Conservation (phyloP, 2,329 filamentous ascomycete species). For the Raffaelea arxii region DNA sequence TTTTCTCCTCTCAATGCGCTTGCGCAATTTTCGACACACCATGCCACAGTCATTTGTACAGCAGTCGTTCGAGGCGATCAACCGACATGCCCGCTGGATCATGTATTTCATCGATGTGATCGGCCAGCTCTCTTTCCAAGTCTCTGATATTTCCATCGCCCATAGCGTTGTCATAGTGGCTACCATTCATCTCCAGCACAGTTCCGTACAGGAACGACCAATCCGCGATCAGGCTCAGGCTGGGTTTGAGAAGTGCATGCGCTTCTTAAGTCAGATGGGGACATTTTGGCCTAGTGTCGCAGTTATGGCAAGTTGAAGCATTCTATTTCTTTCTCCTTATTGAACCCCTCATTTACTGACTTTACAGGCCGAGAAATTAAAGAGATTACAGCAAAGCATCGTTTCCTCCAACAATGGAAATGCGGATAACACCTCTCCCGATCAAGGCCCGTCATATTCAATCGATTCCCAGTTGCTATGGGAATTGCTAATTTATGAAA, state of each 20-base stretch:
- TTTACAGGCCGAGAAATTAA: background rate
- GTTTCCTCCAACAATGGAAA: background rate
- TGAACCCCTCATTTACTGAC: too few species aligned
- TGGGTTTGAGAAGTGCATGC: background rate
- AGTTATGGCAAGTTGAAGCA: too few species aligned
- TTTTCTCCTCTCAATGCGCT: background rate
- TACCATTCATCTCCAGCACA: background rate
- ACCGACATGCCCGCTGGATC: background rate
- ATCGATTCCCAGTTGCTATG: background rate
- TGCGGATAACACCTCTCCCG: background rate
- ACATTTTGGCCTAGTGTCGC: background rate
- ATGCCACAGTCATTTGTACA: background rate
- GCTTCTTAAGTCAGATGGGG: background rate
- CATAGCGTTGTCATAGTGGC: background rate
- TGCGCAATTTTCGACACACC: background rate
- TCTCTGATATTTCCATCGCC: background rate
- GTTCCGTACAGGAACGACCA: background rate
- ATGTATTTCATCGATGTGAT: background rate
- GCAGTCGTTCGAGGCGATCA: background rate
- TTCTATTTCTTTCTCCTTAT: too few species aligned
- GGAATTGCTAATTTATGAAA: background rate
- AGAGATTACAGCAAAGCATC: background rate
- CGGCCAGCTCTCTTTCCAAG: background rate
- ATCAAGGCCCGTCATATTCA: too few species aligned
- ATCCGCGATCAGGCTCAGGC: background rate